Conservation (phyloP, 441 rosid species). For the Breynia disticha region DNA sequence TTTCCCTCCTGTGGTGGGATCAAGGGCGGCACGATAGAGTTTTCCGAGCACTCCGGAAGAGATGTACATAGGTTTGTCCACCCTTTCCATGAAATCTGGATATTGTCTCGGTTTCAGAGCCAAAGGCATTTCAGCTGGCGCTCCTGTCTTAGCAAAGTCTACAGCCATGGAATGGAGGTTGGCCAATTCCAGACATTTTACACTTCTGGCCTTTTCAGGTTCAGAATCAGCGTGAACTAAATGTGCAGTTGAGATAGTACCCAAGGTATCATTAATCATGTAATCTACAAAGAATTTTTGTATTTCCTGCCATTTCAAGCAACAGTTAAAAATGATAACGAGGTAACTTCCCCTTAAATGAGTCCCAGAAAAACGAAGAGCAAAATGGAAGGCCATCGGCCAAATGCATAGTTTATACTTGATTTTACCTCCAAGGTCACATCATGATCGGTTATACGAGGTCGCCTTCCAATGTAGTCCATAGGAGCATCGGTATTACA, state of each 20-base stretch:
- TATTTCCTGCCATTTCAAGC: slow-evolving; percentile 56
- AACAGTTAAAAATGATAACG: background rate
- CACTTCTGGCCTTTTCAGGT: slow-evolving; percentile 59
- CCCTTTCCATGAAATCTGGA: slow-evolving; percentile 89
- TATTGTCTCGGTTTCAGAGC: slow-evolving; percentile 65
- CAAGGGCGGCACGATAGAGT: slow-evolving; percentile 51
- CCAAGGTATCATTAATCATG: slow-evolving; percentile 87
- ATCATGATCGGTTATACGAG: slow-evolving; percentile 75
- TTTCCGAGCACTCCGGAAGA: slow-evolving; percentile 65
- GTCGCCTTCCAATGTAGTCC: slow-evolving; percentile 77
- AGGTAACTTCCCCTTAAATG: too few species aligned
- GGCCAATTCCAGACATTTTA: slow-evolving; percentile 67
- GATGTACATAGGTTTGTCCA: slow-evolving; percentile 44
- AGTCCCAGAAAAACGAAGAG: too few species aligned
- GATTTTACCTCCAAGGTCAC: slow-evolving; percentile 65
- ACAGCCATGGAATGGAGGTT: slow-evolving; percentile 88
- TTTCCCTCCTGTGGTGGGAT: slow-evolving; percentile 18
- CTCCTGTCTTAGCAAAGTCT: slow-evolving; percentile 91
- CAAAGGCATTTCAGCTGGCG: slow-evolving; percentile 86
- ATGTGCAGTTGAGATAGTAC: slow-evolving; percentile 90
- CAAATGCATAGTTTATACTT: background rate
- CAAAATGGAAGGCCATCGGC: too few species aligned
- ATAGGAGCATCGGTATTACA: slow-evolving; percentile 58
- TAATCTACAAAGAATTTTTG: slow-evolving; percentile 77
- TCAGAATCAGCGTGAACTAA: slow-evolving; percentile 77